Base-by-base conservation (phyloP, 2,329 filamentous ascomycete species). In the Cladorrhinum sp. region DNA sequence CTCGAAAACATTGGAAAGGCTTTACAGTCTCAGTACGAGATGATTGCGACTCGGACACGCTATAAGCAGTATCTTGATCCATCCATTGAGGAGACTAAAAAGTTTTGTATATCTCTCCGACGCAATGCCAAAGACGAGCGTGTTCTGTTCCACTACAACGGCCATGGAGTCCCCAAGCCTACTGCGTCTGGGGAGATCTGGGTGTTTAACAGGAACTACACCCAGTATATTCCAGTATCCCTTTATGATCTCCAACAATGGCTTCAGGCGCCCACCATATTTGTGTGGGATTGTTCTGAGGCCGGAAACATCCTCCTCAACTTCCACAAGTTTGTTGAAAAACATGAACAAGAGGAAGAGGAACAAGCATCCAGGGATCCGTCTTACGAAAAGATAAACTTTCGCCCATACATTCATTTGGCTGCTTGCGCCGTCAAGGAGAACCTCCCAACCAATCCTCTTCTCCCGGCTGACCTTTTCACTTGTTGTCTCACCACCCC, bases 151-250 rank as follows among this genome's bases (percentile, higher is more conserved):
- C 95, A 99, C 73, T 99, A 99, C 80, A 99, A 99, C 70, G 95
- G 95, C 16, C 95, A 99, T 74, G 95, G 95, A 52, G 95, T 99
- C 10, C 95, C 95, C 1, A 92, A 97, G 71, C 95, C 95, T 2
- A 99, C 95, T 0, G 87, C 90, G 2, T 97, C 94, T 3, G 95
- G 95, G 14, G 95, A 99, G 74, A 96, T 99, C 20, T 99, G 95
- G 95, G 96, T 98, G 4, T 99, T 99, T 75, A 99, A 99, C 76
- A 94, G 95, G 69, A 98, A 92, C 67, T 99, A 97, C 73, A 99
- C 95, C 0, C 95, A 99, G 75, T 99, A 99, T 73, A 99, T 99
- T 48, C 95, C 95, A 0, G 91, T 99, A 49, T 96, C 94, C 1
- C 79, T 99, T 8, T 97, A 96, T 70, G 95, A 99, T 72, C 78